These are phyloP conservation scores for Mytilinidion resinicola DNA, from an alignment of 495 filamentous ascomycete species.

Conservation along the genomic window DNA sequence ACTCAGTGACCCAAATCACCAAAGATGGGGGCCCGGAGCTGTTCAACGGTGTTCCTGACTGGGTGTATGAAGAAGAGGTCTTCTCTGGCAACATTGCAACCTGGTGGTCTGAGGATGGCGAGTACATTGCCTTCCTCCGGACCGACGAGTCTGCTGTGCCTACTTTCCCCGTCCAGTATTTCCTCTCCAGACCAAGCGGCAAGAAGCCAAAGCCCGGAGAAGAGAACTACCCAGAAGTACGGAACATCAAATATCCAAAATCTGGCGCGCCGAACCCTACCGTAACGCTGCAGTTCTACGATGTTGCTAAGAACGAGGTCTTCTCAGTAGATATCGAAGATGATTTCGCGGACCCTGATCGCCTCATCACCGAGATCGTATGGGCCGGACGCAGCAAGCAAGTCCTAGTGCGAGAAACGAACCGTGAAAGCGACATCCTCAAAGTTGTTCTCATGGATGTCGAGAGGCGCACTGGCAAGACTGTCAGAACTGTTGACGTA, in stretches of 20 bases:
- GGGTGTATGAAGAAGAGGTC: slow-evolving; percentile 98
- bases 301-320: slow-evolving; percentile 68
- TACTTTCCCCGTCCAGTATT: slow-evolving; percentile 92
- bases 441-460: slow-evolving; percentile 84
- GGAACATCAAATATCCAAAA: slow-evolving; percentile 95
- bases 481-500: slow-evolving; percentile 72
- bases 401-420: slow-evolving; percentile 82
- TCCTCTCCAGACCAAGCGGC: slow-evolving; percentile 79
- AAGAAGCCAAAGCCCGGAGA: slow-evolving; percentile 61
- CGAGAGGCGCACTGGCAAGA: slow-evolving; percentile 62
- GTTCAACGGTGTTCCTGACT: slow-evolving; percentile 97
- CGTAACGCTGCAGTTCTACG: slow-evolving; percentile 83
- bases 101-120: slow-evolving; percentile 89
- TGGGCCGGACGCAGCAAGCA: slow-evolving; percentile 73
- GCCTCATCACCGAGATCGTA: slow-evolving; percentile 85
- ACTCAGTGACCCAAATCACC: slow-evolving; percentile 66
- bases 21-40: slow-evolving; percentile 76
- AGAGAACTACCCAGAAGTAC: slow-evolving; percentile 84
- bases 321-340: slow-evolving; percentile 73
- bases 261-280: slow-evolving; percentile 88
- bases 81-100: slow-evolving; percentile 73
- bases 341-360: slow-evolving; percentile 72
- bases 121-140: slow-evolving; percentile 80
- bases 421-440: slow-evolving; percentile 85
- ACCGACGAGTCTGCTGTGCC: slow-evolving; percentile 91